Evolutionary conservation across 805 yeast species (phyloP), one percentile per base, ranked within the genome.

Genomic region (Ogataea allantospora): DNA sequence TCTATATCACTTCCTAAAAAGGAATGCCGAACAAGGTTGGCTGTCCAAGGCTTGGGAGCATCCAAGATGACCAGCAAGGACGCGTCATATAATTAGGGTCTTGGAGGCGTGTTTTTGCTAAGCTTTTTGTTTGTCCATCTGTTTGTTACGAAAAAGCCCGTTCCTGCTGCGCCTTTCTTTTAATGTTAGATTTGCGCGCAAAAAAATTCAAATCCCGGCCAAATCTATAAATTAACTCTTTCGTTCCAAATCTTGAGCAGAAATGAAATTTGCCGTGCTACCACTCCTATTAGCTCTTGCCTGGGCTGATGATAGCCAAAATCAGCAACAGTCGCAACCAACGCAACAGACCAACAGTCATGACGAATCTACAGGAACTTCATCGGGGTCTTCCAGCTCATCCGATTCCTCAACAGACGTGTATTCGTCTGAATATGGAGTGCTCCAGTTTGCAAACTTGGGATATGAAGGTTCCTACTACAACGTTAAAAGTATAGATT

Each of bases 381-480:
- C 23, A 21, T 10, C 7, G 11, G n/a, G 11, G 9, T 16, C 31
- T 4, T 7, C 38, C 13, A 4, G 38, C 2, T 27, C 47, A 13
- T 38, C 47, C 10, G 11, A 45, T 5, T 30, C 50, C n/a, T 18
- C 43, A 11, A 37, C 48, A 13, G 20, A 19, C 10, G 44, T 20
- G 20, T 52, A 44, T 42, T 53, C 62, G 2, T 40, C 65, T 62
- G 55, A 62, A 25, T 64, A 53, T 25, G 65, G 66, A 23, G 66
- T 65, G 5, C 47, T 79, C 12, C 73, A 73, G 44, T 78, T 76
- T 40, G 60, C 61, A 9, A 79, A 79, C 54, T 55, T 78, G 18
- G 86, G 86, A 0, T 79, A 61, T 50, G 54, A 63, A 3, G 85
- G 85, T 7, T 57, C 65, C 40, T 79, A 73, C 55, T 65, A 51